Conservation (phyloP, 169 alveolate species). For the Plasmodium blacklocki region DNA sequence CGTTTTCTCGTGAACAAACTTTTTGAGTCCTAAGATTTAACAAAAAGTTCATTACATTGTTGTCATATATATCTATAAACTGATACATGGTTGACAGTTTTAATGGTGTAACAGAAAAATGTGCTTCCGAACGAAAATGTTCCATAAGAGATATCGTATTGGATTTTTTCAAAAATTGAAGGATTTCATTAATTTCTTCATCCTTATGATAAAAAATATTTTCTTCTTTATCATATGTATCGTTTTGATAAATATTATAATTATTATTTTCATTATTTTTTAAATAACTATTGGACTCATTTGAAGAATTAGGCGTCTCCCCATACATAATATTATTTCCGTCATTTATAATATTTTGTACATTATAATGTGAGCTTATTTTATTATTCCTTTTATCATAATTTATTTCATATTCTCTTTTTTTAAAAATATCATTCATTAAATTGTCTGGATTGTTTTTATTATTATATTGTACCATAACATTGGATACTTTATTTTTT, state of each 20-base stretch:
- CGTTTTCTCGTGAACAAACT: conserved; percentile 72
- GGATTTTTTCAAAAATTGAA: conserved; percentile 74
- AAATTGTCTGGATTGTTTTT: background rate
- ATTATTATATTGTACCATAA: background rate
- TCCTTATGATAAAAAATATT: conserved; percentile 49
- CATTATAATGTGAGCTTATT: conserved; percentile 8
- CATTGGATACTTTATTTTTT: background rate
- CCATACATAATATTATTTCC: background rate
- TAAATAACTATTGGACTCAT: background rate
- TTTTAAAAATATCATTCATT: background rate
- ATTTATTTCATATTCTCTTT: conserved; percentile 14
- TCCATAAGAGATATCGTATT: conserved; percentile 91
- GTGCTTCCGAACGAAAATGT: conserved; percentile 93
- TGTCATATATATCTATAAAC: conserved; percentile 85
- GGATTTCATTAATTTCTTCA: conserved; percentile 45
- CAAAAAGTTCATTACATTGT: conserved; percentile 87
- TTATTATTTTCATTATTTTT: conserved; percentile 2
- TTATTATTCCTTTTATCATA: conserved; percentile 11
- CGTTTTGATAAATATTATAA: conserved; percentile 84
- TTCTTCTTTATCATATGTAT: conserved; percentile 89
- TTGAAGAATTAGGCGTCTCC: background rate
- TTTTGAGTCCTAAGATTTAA: conserved; percentile 63
- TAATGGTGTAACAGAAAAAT: conserved; percentile 85
- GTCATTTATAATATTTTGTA: background rate
- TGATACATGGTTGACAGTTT: conserved; percentile 82